These are phyloP conservation scores for Alternaria solani DNA, from an alignment of 2,329 filamentous ascomycete species.

Conservation along the genomic window DNA sequence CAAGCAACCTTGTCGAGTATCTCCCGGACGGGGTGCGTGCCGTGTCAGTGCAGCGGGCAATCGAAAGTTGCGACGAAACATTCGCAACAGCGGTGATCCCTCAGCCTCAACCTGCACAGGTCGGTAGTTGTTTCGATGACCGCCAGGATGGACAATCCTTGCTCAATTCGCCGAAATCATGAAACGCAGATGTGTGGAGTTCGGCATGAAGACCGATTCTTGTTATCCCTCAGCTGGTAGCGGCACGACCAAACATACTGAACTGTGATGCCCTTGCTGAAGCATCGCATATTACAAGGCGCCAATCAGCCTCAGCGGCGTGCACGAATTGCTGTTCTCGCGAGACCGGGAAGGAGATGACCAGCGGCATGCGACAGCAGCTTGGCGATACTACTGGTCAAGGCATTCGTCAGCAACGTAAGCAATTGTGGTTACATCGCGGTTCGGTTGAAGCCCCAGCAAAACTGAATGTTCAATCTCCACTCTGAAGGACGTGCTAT, in stretches of 20 bases:
- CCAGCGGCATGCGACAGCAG: background rate
- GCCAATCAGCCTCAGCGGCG: slow-evolving; percentile 3
- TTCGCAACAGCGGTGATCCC: slow-evolving; percentile 16
- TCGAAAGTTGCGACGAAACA: slow-evolving; percentile 16
- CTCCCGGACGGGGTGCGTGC: slow-evolving; percentile 24
- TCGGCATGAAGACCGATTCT: background rate
- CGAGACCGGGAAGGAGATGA: background rate
- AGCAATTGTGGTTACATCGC: background rate
- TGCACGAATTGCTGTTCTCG: slow-evolving; percentile 1
- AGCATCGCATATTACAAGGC: background rate
- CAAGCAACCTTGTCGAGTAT: slow-evolving; percentile 38
- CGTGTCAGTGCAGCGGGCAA: slow-evolving; percentile 10
- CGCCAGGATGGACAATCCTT: background rate
- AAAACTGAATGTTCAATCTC: background rate
- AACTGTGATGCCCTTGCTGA: background rate
- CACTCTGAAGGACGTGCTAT: background rate
- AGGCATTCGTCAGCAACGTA: slow-evolving; percentile 7
- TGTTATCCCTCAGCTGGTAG: background rate
- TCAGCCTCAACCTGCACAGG: slow-evolving; percentile 7
- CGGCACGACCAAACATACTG: background rate
- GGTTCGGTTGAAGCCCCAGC: background rate
- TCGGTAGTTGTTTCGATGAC: slow-evolving; percentile 1
- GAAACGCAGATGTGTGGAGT: background rate
- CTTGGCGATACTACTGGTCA: background rate
- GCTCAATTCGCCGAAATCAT: background rate